These are phyloP conservation scores for Graphiopsis chlorocephala DNA, from an alignment of 2,329 filamentous ascomycete genomes.

Conservation along the genomic window DNA sequence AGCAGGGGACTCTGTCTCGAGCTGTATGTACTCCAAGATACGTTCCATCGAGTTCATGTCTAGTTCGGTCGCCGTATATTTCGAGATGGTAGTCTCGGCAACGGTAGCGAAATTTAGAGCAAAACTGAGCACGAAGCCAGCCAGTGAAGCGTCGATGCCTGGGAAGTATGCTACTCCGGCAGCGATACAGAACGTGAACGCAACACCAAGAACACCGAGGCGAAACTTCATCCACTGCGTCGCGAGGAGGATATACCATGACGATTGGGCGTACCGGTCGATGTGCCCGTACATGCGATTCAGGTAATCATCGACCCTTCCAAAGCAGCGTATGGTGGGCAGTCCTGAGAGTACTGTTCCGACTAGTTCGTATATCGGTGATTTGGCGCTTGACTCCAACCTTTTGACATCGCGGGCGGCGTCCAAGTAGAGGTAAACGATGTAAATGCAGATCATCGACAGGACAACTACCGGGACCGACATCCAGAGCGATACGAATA, in stretches of 20 bases:
- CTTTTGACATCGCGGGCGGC: neutral
- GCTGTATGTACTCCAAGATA: neutral
- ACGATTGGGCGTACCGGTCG: conserved; percentile 46
- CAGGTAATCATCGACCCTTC: neutral
- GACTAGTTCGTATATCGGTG: neutral
- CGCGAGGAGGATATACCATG: neutral
- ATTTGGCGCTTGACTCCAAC: neutral
- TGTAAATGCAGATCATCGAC: neutral
- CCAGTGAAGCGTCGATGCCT: conserved; percentile 79
- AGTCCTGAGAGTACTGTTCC: neutral
- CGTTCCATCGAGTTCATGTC: neutral
- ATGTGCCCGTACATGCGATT: conserved; percentile 38
- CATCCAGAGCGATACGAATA: neutral
- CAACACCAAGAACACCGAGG: conserved; percentile 88
- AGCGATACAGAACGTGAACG: conserved; percentile 63
- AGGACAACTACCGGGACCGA: neutral
- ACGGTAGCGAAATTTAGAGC: conserved; percentile 88
- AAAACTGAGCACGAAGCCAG: conserved; percentile 85
- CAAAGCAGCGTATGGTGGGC: neutral
- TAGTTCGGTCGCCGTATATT: neutral
- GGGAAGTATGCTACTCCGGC: conserved; percentile 83
- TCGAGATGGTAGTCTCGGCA: neutral
- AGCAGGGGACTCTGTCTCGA: neutral
- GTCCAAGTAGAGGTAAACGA: neutral
- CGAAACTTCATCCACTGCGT: neutral